Base-by-base conservation (phyloP, 108 stramenopile genomes). In the Pseudonitzschia delicatissima region DNA sequence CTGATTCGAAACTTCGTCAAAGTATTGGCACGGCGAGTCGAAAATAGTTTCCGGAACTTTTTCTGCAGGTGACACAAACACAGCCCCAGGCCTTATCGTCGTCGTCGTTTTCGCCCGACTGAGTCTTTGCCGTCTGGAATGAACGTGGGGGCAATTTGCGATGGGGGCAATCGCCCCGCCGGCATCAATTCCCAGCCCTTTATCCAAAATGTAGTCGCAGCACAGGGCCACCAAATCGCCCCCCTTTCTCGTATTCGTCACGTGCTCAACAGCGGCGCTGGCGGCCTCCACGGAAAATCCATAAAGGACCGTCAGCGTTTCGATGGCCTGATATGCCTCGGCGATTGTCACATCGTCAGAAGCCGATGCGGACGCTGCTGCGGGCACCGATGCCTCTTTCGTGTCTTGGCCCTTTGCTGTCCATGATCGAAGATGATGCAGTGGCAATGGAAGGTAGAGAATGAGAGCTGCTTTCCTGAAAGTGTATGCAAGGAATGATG, bases 161-260 rank as follows among this genome's bases (percentile, higher is more conserved):
- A 78, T 83, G 0, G 91, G 91, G 17, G 69, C 42, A 3, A 92
- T 73, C 2, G 91, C 71, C 13, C 91, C 91, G 45, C 91, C 91
- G 3, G 39, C 20, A 74, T 92, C 91, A 15, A 66, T 25, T n/a
- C 60, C 80, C 40, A 70, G 48, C 12, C 71, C 36, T 42, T 73
- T 35, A 60, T 92, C 91, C 17, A 92, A 64, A 60, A 92, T 92
- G 59, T 73, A 92, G 61, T 83, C 85, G 84, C 76, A 88, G 45
- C 78, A 79, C 4, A 52, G 26, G n/a, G 67, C 36, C 0, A 83
- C 59, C 0, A 36, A 13, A 23, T 51, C 11, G 5, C 21, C 23
- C 4, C 4, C 27, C 1, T 1, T 23, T 6, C 12, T 4, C 4
- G 1, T 11, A 13, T 3, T 8, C 5, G 28, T 11, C 5, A 51